Percentiles rank a stretch among this genome's conserved stretches.
Evolutionary conservation across 352 stramenopile genomes (phyloP).

Genomic region (Globisporangium canariense): DNA sequence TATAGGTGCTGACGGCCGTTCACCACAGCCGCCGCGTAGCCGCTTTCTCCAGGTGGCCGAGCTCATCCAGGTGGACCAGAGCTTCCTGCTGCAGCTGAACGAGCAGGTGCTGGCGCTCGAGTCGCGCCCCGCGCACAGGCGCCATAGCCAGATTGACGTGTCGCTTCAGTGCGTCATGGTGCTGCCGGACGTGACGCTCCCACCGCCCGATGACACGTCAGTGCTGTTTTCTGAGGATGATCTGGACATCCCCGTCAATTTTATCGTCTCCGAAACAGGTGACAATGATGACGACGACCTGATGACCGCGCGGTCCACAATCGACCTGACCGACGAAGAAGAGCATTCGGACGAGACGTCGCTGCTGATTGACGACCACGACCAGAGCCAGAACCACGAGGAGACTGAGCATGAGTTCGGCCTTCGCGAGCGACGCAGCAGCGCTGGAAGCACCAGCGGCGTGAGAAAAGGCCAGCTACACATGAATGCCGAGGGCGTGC

Average conservation of each 20-base stretch:
- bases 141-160: slow-evolving; percentile 75
- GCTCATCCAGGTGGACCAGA: slow-evolving; percentile 54
- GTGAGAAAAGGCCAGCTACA: neutral
- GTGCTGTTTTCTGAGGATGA: slow-evolving; percentile 38
- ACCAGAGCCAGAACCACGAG: neutral
- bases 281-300: slow-evolving; percentile 21
- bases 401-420: neutral
- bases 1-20: neutral
- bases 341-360: slow-evolving; percentile 19
- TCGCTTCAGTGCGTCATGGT: slow-evolving; percentile 73
- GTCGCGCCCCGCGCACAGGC: slow-evolving; percentile 47
- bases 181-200: slow-evolving; percentile 73
- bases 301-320: slow-evolving; percentile 17
- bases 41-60: slow-evolving; percentile 67
- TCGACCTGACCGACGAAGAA: slow-evolving; percentile 38
- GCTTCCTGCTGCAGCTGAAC: slow-evolving; percentile 66
- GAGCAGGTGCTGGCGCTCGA: slow-evolving; percentile 56
- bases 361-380: slow-evolving; percentile 9
- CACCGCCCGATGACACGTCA: slow-evolving; percentile 42
- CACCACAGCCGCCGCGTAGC: slow-evolving; percentile 18
- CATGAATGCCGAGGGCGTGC: neutral
- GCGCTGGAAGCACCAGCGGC: neutral
- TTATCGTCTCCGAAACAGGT: slow-evolving; percentile 22
- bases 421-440: neutral
- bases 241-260: slow-evolving; percentile 17